Conservation (phyloP, 1,139 yeast genomes). For the Saccharomyces hybrid region DNA sequence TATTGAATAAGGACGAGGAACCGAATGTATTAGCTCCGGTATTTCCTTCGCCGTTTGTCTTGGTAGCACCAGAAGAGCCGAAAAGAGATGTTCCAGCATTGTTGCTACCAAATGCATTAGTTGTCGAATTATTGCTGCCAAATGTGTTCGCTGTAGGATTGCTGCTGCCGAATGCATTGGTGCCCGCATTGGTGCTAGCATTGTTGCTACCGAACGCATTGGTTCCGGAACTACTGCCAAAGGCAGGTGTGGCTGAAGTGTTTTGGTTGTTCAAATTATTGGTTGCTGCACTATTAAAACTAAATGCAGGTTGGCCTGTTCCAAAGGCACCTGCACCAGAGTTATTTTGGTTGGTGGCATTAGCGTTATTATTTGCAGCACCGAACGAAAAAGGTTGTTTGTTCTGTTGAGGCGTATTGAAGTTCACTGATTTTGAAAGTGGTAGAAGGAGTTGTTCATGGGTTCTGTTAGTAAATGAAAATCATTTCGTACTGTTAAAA, state of each 20-base stretch:
- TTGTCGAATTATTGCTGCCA: constrained; percentile 10
- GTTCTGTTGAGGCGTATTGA: constrained; percentile 1
- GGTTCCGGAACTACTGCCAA: background rate
- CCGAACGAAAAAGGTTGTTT: constrained; percentile 2
- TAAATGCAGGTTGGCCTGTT: background rate
- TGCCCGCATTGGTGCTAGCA: too few species aligned
- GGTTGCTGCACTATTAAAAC: background rate
- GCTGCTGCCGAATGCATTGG: background rate
- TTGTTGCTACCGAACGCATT: background rate
- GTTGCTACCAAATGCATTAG: constrained; percentile 10
- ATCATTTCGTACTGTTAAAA: too few species aligned
- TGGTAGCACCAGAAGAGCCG: background rate
- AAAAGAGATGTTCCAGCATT: background rate
- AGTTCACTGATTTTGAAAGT: background rate
- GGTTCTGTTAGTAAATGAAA: background rate
- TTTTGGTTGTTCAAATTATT: background rate
- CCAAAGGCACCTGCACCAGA: constrained; percentile 1
- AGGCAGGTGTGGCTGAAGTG: background rate
- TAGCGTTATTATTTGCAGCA: background rate
- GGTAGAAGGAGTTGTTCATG: background rate
- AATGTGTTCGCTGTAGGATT: constrained; percentile 7
- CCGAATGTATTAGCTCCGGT: background rate
- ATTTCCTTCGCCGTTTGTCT: background rate
- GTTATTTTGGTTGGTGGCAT: background rate
- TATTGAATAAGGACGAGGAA: background rate